Conservation (phyloP, 495 filamentous ascomycete genomes). For the Penicillium macrosclerotiorum region DNA sequence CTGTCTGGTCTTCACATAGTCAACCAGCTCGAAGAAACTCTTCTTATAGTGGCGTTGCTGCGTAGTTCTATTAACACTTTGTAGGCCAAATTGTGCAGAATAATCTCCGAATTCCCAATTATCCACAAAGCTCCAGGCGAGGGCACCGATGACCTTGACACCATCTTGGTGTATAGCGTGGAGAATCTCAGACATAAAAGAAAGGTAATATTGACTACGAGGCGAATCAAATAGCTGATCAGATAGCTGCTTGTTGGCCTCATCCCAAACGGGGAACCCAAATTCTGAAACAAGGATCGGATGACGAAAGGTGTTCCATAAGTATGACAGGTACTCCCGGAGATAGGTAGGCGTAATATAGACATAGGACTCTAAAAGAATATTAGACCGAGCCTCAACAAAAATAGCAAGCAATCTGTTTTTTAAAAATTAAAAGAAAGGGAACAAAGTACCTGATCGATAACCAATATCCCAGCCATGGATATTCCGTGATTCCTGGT, state of each 20-base stretch:
- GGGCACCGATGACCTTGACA: conserved; percentile 42
- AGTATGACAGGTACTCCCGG: conserved; percentile 39
- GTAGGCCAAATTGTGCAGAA: conserved; percentile 39
- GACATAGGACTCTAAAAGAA: conserved; percentile 27
- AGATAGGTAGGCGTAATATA: conserved; percentile 43
- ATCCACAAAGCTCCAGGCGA: conserved; percentile 46
- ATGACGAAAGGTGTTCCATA: conserved; percentile 43
- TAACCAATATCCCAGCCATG: conserved; percentile 46
- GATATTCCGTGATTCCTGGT: conserved; percentile 29
- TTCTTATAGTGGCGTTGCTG: conserved; percentile 43
- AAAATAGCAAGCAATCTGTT: too few relatives aligned
- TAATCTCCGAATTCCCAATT: conserved; percentile 50
- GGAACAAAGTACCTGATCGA: conserved; percentile 16
- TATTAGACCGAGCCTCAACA: neutral
- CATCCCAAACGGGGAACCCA: conserved; percentile 37
- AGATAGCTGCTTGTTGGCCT: conserved; percentile 25
- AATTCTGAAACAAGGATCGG: conserved; percentile 40
- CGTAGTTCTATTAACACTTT: conserved; percentile 40
- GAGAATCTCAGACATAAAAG: conserved; percentile 42
- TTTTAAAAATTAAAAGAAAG: too few relatives aligned
- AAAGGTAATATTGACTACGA: conserved; percentile 40
- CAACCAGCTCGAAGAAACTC: conserved; percentile 48
- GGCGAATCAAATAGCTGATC: conserved; percentile 40
- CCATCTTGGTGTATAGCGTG: conserved; percentile 45
- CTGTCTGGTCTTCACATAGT: conserved; percentile 36